Evolutionary conservation across 257 asterid species (phyloP).

Genomic region (Linaria vulgaris): DNA sequence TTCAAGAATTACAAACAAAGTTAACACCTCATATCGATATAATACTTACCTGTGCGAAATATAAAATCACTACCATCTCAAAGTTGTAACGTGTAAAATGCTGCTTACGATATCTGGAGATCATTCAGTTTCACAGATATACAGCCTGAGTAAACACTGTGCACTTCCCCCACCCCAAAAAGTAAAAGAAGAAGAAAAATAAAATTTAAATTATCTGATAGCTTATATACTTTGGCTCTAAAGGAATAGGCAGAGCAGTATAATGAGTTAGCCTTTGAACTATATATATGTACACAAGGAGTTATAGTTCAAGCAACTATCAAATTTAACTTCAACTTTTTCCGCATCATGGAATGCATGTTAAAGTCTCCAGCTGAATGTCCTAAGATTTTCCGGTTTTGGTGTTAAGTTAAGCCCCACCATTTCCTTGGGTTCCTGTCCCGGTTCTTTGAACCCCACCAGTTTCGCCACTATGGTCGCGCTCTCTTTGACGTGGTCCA

Average conservation of each 20-base stretch:
- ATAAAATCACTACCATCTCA: too few relatives aligned
- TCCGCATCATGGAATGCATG: slow-evolving; percentile 41
- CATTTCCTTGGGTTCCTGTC: slow-evolving; percentile 65
- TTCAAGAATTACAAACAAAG: too few relatives aligned
- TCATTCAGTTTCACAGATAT: too few relatives aligned
- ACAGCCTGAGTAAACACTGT: too few relatives aligned
- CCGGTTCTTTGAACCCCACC: slow-evolving; percentile 58
- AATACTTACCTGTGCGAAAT: too few relatives aligned
- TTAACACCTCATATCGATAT: too few relatives aligned
- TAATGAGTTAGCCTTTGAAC: slow-evolving; percentile 24
- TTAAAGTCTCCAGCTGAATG: slow-evolving; percentile 61
- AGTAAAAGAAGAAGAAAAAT: background rate
- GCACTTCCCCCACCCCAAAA: background rate
- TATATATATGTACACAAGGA: slow-evolving; percentile 21
- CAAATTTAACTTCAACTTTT: slow-evolving; percentile 19
- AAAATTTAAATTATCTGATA: background rate
- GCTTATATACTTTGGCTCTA: slow-evolving; percentile 23
- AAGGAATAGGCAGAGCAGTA: slow-evolving; percentile 18
- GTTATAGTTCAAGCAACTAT: slow-evolving; percentile 21
- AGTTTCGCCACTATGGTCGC: slow-evolving; percentile 69
- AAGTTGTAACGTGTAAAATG: too few relatives aligned
- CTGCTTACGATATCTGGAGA: too few relatives aligned
- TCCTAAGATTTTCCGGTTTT: slow-evolving; percentile 34
- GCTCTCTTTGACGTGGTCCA: slow-evolving; percentile 70
- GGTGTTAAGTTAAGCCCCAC: slow-evolving; percentile 79